Evolutionary conservation across 352 stramenopile genomes (phyloP).

Genomic region (Lagenidium giganteum): DNA sequence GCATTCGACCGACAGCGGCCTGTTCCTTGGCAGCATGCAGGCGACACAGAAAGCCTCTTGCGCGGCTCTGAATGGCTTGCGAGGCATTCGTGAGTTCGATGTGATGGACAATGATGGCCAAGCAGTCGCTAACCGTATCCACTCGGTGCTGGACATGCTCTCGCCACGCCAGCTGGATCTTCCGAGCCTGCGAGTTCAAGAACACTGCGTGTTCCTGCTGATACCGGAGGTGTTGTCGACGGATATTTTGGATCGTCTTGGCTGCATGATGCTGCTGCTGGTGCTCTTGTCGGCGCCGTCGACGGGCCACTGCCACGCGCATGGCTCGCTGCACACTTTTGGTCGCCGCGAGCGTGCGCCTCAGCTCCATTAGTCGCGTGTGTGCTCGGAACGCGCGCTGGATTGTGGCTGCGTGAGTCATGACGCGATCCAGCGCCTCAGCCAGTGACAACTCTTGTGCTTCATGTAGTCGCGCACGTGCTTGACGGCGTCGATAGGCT

Average conservation of each 20-base stretch:
- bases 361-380: not conserved
- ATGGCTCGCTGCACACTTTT: too few relatives aligned
- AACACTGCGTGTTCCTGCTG: too few relatives aligned
- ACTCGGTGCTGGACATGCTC: conserved; percentile 24
- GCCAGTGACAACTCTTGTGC: not conserved
- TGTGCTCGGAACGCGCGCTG: conserved; percentile 25
- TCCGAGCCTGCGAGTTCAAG: conserved; percentile 10
- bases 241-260: conserved; percentile 10
- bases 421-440: conserved; percentile 16
- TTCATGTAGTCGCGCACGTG: conserved; percentile 2
- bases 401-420: conserved; percentile 18
- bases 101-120: conserved; percentile 28
- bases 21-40: conserved; percentile 19
- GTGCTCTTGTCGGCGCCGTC: not conserved
- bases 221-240: too few relatives aligned
- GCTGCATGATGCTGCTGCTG: conserved; percentile 4
- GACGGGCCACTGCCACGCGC: conserved; percentile 8
- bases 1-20: too few relatives aligned
- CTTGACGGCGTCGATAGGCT: conserved; percentile 2
- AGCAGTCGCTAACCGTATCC: conserved; percentile 13
- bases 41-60: conserved; percentile 39
- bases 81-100: conserved; percentile 43
- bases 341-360: too few relatives aligned
- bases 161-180: conserved; percentile 28
- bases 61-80: conserved; percentile 31